A percentile compares a stretch with the other conserved stretches of the same genome.
phyloP scores from a whole-genome alignment of 305 asterid genomes.

The Petunia hybrid region DNA sequence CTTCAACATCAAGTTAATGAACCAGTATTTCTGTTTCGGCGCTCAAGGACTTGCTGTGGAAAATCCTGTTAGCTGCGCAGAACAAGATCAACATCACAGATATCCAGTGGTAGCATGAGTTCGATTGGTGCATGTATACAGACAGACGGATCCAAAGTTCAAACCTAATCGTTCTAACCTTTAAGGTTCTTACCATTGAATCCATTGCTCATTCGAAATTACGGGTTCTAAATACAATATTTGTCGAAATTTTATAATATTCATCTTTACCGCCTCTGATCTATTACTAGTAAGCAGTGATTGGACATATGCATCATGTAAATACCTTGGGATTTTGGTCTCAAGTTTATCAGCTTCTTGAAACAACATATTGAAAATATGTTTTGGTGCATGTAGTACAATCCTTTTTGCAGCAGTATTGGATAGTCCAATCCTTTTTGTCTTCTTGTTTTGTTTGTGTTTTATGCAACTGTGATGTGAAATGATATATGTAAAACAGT shows the following conservation, averaged over 20 bases:
- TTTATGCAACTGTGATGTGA: background rate
- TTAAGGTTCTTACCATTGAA: too few species aligned
- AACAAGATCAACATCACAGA: slow-evolving; percentile 28
- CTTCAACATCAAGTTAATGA: slow-evolving; percentile 64
- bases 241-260: too few species aligned
- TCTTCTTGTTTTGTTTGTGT: slow-evolving; percentile 10
- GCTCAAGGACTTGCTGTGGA: slow-evolving; percentile 61
- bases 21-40: slow-evolving; percentile 73
- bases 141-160: background rate
- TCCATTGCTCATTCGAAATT: too few species aligned
- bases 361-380: slow-evolving; percentile 3
- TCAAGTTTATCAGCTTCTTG: background rate
- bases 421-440: slow-evolving; percentile 11
- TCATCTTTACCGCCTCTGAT: too few species aligned
- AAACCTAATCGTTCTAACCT: background rate
- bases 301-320: slow-evolving; percentile 9
- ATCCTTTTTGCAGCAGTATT: background rate
- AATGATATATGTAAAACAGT: background rate
- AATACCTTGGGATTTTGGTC: slow-evolving; percentile 1
- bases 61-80: slow-evolving; percentile 35
- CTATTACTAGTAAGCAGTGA: background rate
- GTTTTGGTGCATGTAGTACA: background rate
- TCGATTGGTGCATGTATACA: background rate
- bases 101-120: slow-evolving; percentile 25
- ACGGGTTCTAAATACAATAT: too few species aligned